These are phyloP conservation scores for Leccinum solheimii DNA, from an alignment of 1,284 basidiomycete genomes.

Conservation along the genomic window DNA sequence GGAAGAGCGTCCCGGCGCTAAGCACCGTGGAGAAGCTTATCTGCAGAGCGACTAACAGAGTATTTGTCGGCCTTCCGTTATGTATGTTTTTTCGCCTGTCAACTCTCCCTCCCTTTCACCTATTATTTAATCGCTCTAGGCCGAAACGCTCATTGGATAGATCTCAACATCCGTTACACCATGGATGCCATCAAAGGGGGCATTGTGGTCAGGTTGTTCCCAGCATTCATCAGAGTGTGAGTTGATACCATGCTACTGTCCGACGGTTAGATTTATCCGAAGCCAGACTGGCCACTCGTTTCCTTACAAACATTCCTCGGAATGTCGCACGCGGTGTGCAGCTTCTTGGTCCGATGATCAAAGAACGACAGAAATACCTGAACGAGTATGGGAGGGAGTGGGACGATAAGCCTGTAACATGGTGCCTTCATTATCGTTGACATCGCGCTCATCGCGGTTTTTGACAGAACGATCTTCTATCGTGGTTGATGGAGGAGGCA, in stretches of 20 bases:
- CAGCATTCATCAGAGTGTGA: slow-evolving; percentile 42
- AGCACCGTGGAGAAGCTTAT: slow-evolving; percentile 24
- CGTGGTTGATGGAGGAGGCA: slow-evolving; percentile 43
- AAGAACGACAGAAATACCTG: slow-evolving; percentile 36
- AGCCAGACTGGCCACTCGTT: slow-evolving; percentile 4
- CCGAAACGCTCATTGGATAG: slow-evolving; percentile 39
- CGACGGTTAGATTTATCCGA: fast-evolving
- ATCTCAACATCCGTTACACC: slow-evolving; percentile 37
- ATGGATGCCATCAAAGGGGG: slow-evolving; percentile 32
- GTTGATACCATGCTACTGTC: slow-evolving; percentile 3
- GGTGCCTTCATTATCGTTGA: slow-evolving; percentile 5
- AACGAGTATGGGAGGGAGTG: slow-evolving; percentile 36
- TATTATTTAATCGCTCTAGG: slow-evolving; percentile 31
- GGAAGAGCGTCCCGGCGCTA: slow-evolving; percentile 28
- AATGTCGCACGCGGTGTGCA: slow-evolving; percentile 14
- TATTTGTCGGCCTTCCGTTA: slow-evolving; percentile 42
- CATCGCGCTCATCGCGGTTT: slow-evolving; percentile 3
- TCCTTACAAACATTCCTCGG: background rate
- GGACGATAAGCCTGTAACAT: slow-evolving; percentile 38
- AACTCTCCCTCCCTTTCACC: background rate
- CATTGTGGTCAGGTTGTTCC: slow-evolving; percentile 36
- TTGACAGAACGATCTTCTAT: slow-evolving; percentile 37
- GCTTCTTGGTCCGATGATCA: slow-evolving; percentile 38
- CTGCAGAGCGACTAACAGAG: slow-evolving; percentile 37
- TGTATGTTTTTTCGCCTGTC: slow-evolving; percentile 30